Evolutionary conservation across 2,329 filamentous ascomycete species (phyloP).

Genomic region (Chaetomium olivaceum): DNA sequence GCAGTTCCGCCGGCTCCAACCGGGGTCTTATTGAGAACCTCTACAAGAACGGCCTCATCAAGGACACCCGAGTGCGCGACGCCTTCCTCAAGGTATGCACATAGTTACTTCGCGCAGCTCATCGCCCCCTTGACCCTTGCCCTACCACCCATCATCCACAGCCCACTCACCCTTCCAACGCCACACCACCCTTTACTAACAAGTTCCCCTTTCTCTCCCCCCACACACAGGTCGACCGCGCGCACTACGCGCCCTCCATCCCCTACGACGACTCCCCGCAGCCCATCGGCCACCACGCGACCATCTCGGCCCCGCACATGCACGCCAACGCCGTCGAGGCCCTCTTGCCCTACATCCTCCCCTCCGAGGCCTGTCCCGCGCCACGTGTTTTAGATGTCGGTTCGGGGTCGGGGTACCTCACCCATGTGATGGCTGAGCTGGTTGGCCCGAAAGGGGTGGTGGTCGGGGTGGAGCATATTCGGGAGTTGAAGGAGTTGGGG

Average conservation of each 20-base stretch:
- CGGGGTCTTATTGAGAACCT: slow-evolving; percentile 76
- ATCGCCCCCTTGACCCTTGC: neutral
- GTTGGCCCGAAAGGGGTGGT: slow-evolving; percentile 57
- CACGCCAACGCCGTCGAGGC: slow-evolving; percentile 56
- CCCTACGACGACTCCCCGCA: slow-evolving; percentile 68
- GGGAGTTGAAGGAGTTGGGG: slow-evolving; percentile 61
- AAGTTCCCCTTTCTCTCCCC: too few species aligned
- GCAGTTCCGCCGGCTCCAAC: slow-evolving; percentile 75
- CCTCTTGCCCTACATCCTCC: slow-evolving; percentile 48
- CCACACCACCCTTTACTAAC: neutral
- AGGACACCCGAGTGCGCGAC: slow-evolving; percentile 67
- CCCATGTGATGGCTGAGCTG: slow-evolving; percentile 81
- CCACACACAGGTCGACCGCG: slow-evolving; percentile 72
- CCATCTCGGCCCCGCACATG: slow-evolving; percentile 64
- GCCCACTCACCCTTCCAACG: neutral
- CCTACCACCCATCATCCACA: slow-evolving; percentile 20
- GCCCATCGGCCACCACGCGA: slow-evolving; percentile 55
- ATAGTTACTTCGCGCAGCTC: too few species aligned
- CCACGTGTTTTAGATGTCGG: slow-evolving; percentile 71
- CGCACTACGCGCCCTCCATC: slow-evolving; percentile 69
- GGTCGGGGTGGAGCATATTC: slow-evolving; percentile 75
- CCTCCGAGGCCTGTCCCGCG: slow-evolving; percentile 39
- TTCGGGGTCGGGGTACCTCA: slow-evolving; percentile 79
- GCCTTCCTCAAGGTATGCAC: slow-evolving; percentile 75
- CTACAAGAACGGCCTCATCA: slow-evolving; percentile 69